phyloP scores from a whole-genome alignment of 805 yeast genomes.

The Candida montana region DNA sequence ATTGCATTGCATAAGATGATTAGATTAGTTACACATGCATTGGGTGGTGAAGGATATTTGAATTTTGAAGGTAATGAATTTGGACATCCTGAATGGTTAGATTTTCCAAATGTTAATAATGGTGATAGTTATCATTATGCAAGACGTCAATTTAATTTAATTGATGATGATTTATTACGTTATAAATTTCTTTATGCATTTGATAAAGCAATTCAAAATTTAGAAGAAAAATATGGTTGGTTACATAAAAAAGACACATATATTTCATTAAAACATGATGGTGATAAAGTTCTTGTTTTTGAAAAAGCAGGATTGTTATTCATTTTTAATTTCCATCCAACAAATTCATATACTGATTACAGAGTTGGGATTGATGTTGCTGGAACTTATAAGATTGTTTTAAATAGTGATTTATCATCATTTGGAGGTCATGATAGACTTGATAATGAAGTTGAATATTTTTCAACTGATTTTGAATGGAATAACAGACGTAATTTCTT shows the following conservation, averaged over 20 bases:
- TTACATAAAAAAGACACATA: slow-evolving; percentile 68
- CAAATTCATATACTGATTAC: slow-evolving; percentile 77
- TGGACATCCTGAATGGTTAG: slow-evolving; percentile 99
- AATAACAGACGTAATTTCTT: slow-evolving; percentile 70
- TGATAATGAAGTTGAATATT: slow-evolving; percentile 49
- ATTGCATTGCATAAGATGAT: slow-evolving; percentile 87
- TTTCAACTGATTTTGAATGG: slow-evolving; percentile 76
- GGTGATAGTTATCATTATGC: slow-evolving; percentile 88
- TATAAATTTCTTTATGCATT: slow-evolving; percentile 76
- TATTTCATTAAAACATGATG: slow-evolving; percentile 81
- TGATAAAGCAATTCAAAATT: slow-evolving; percentile 77
- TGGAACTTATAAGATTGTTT: slow-evolving; percentile 69
- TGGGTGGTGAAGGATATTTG: slow-evolving; percentile 97
- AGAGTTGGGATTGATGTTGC: slow-evolving; percentile 82
- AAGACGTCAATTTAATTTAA: slow-evolving; percentile 86
- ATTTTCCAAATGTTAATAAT: slow-evolving; percentile 90
- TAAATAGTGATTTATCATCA: slow-evolving; percentile 64
- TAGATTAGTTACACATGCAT: slow-evolving; percentile 74
- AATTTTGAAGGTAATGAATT: slow-evolving; percentile 97
- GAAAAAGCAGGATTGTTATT: slow-evolving; percentile 85
- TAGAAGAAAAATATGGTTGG: slow-evolving; percentile 70
- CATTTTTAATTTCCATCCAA: slow-evolving; percentile 86
- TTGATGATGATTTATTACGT: slow-evolving; percentile 73
- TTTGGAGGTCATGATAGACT: slow-evolving; percentile 83
- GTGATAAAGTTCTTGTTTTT: slow-evolving; percentile 82